Base-by-base conservation (phyloP, 2,329 filamentous ascomycete genomes). In the Claviceps sp. region DNA sequence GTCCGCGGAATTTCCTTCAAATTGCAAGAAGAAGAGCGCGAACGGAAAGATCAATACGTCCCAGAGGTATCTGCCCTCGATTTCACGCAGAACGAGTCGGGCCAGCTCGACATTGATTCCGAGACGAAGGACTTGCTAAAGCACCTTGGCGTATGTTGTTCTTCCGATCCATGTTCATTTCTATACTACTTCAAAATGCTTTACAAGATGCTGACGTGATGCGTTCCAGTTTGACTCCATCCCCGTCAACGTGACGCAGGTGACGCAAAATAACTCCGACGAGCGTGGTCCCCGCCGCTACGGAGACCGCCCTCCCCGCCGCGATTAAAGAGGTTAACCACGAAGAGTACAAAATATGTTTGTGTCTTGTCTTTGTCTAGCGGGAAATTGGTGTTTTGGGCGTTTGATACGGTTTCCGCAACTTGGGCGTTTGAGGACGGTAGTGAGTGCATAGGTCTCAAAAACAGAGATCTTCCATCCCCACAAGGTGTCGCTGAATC, bases 1-100 rank as follows among this genome's bases (percentile, higher is more conserved):
- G 93, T 98, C 75, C 94, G 93, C 67, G 93, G 93, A 81, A 98
- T 98, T 78, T 98, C 94, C 75, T 98, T 98, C 90, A 98, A 98
- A 84, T 88, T 98, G 57, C 93, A 98, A 79, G 93, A 98, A 81
- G 93, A 98, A 81, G 93, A 98, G 85, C 89, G 93, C 82, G 93
- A 98, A 80, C 87, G 93, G 73, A 98, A 98, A 87, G 93, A 98
- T 81, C 93, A 98, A 81, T 98, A 96, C 80, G 93, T 98, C 61
- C 93, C 93, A 69, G 93, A 98, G 78, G 81, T 98, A 65, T 98
- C 94, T 56, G 93, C 93, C 70, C 87, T 98, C 71, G 93, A 98
- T 82, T 95, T 96, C 79, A 84, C 85, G 69, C 89, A 95, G 81
- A 89, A 81, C 72, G 93, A 97, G 79, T 85, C 77, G 70, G 93